phyloP scores from a whole-genome alignment of 805 yeast genomes.

The Myxozyma sirexii region DNA sequence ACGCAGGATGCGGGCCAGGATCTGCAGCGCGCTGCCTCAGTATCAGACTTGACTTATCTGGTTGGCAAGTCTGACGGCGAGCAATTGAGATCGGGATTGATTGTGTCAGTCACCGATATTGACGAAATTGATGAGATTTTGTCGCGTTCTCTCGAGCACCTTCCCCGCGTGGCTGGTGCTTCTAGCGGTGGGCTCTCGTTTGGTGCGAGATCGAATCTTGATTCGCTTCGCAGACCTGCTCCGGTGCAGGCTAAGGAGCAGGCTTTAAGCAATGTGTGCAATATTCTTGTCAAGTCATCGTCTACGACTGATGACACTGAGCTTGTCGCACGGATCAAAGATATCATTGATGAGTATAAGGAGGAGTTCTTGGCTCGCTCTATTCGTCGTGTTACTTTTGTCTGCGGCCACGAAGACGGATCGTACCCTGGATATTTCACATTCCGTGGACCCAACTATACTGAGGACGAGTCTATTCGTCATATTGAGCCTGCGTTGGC shows the following conservation, averaged over 20 bases:
- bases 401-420: slow-evolving; percentile 81
- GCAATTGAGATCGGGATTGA: slow-evolving; percentile 80
- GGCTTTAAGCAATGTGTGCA: slow-evolving; percentile 75
- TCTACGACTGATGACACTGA: slow-evolving; percentile 73
- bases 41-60: slow-evolving; percentile 85
- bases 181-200: slow-evolving; percentile 43
- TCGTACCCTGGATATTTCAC: slow-evolving; percentile 94
- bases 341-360: slow-evolving; percentile 65
- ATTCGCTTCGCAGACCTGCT: slow-evolving; percentile 27
- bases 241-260: slow-evolving; percentile 2
- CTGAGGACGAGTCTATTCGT: slow-evolving; percentile 90
- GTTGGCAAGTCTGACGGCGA: slow-evolving; percentile 65
- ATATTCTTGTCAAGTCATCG: slow-evolving; percentile 70
- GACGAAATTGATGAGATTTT: slow-evolving; percentile 90
- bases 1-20: slow-evolving; percentile 38
- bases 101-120: slow-evolving; percentile 76
- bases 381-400: slow-evolving; percentile 91
- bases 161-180: slow-evolving; percentile 52
- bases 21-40: slow-evolving; percentile 79
- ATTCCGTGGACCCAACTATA: slow-evolving; percentile 82
- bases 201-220: slow-evolving; percentile 54
- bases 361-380: slow-evolving; percentile 71
- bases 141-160: slow-evolving; percentile 68
- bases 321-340: slow-evolving; percentile 62
- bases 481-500: slow-evolving; percentile 98